Base-by-base conservation (phyloP, 2,329 filamentous ascomycete genomes). In the Lasiodiplodia sp. region DNA sequence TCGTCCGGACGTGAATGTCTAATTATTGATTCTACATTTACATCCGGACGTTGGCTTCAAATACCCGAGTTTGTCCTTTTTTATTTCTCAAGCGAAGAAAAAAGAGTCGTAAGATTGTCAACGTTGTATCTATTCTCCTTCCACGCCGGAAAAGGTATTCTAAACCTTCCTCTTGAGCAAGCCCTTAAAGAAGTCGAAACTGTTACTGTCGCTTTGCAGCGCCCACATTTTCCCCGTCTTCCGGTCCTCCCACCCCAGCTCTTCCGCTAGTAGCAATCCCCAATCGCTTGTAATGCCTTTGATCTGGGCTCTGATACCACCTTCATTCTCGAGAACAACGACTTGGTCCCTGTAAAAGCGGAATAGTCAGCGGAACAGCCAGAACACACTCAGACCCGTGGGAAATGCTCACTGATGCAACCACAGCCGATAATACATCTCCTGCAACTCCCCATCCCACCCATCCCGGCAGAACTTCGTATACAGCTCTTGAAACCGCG, bases 171-270 rank as follows among this genome's bases (percentile, higher is more conserved):
- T 87, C 83, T 89, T 93, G 21, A 99, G 83, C 74, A 99, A 76
- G 0, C 96, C 96, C 76, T 88, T 92, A 82, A 97, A 97, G 79
- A 97, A 99, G 81, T 99, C 96, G 83, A 99, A 99, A 79, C 94
- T 97, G 76, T 99, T 99, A 78, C 94, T 93, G 79, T 99, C 96
- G 78, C 94, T 97, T 83, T 97, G 94, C 80, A 99, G 81, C 73
- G 91, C 88, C 87, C 92, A 95, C 62, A 91, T 84, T 80, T 87
- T 92, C 0, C 95, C 94, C 0, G 92, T 97, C 2, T 85, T 83
- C 66, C 89, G 84, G 71, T 93, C 93, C 69, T 91, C 87, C 78
- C 85, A 87, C 3, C 89, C 90, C 66, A 96, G 79, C 83, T 98
- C 94, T 79, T 97, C 92, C 0, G 91, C 96, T 71, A 90, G 86